These are phyloP conservation scores for Handroanthus guayacan DNA, from an alignment of 257 asterid species.

Conservation along the genomic window DNA sequence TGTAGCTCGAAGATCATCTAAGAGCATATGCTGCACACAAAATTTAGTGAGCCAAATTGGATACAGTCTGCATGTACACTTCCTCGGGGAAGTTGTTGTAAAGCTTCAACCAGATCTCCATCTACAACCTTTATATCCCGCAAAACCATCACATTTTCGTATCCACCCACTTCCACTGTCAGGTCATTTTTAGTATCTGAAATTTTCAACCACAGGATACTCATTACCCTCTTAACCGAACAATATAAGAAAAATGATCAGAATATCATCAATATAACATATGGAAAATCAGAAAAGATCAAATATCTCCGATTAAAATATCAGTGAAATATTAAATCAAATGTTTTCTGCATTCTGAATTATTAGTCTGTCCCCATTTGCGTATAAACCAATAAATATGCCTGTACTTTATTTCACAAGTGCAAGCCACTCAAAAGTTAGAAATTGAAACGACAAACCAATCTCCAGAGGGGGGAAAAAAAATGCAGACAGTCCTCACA, in stretches of 20 bases:
- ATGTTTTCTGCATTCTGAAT: background rate
- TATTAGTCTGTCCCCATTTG: background rate
- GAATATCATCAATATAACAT: slow-evolving; percentile 1
- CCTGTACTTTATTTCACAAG: slow-evolving; percentile 1
- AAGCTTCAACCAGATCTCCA: slow-evolving; percentile 74
- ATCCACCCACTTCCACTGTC: slow-evolving; percentile 94
- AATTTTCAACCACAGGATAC: slow-evolving; percentile 37
- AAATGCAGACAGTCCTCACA: slow-evolving; percentile 1
- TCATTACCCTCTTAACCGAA: slow-evolving; percentile 20
- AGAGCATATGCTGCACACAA: slow-evolving; percentile 22
- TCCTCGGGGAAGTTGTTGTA: slow-evolving; percentile 85
- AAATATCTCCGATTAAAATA: background rate
- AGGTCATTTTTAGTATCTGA: slow-evolving; percentile 83
- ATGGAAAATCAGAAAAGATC: background rate
- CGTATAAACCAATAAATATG: background rate
- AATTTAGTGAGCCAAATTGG: slow-evolving; percentile 44
- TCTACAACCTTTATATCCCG: slow-evolving; percentile 83
- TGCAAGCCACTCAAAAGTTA: slow-evolving; percentile 1
- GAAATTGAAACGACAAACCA: background rate
- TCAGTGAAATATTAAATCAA: background rate
- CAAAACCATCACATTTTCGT: slow-evolving; percentile 81
- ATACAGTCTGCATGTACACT: slow-evolving; percentile 87
- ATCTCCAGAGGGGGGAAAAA: background rate
- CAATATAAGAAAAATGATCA: slow-evolving; percentile 9
- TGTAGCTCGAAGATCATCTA: slow-evolving; percentile 17